These are phyloP conservation scores for Saraca asoca DNA, from an alignment of 331 rosid species.

Conservation along the genomic window DNA sequence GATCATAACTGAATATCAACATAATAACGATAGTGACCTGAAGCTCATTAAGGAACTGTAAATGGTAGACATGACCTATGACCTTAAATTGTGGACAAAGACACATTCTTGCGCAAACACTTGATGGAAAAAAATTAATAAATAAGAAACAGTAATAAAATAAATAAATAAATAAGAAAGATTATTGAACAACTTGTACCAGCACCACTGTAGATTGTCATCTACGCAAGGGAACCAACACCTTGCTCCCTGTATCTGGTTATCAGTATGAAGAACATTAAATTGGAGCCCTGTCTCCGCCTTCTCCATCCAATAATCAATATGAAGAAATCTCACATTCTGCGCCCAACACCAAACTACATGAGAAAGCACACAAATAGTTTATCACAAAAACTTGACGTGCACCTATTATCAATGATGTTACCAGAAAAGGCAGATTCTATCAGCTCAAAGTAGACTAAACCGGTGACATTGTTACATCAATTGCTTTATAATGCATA, in stretches of 20 bases:
- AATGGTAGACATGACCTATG: too few species aligned
- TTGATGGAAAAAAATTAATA: too few species aligned
- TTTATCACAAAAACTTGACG: conserved; percentile 49
- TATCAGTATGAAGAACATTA: conserved; percentile 73
- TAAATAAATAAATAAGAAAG: too few species aligned
- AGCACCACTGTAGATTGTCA: conserved; percentile 80
- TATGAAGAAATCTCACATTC: conserved; percentile 85
- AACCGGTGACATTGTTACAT: background rate
- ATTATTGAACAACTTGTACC: conserved; percentile 54
- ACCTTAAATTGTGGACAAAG: too few species aligned
- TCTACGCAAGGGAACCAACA: conserved; percentile 98
- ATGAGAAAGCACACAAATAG: conserved; percentile 67
- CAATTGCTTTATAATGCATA: background rate
- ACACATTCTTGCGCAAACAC: too few species aligned
- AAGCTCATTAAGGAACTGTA: background rate
- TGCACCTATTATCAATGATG: conserved; percentile 24
- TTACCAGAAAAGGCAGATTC: conserved; percentile 1
- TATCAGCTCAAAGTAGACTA: background rate
- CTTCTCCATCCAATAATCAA: conserved; percentile 91
- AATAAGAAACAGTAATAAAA: too few species aligned
- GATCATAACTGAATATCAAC: conserved; percentile 70
- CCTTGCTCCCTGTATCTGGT: conserved; percentile 87
- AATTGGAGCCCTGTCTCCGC: conserved; percentile 87
- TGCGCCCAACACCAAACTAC: conserved; percentile 76
- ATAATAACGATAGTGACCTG: conserved; percentile 32